phyloP scores from a whole-genome alignment of 148 eudicot genomes.

The Nyssa sinensis region DNA sequence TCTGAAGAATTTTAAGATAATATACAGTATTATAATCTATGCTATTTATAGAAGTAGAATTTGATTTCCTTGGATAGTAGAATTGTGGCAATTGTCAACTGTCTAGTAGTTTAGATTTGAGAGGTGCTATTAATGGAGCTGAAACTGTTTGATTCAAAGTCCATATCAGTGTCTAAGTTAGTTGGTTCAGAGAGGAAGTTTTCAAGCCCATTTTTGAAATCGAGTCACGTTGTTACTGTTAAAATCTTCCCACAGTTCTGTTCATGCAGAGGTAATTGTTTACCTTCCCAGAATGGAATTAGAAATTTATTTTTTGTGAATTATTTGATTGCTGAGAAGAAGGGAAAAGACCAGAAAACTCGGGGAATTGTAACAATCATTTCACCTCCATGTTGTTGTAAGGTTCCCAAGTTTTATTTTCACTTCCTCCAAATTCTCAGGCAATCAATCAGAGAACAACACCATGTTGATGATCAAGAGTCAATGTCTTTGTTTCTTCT shows the following conservation, averaged over 20 bases:
- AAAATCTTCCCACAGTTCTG: slow-evolving; percentile 19
- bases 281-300: neutral
- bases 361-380: neutral
- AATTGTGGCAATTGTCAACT: no score
- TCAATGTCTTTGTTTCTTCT: no score
- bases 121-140: slow-evolving; percentile 25
- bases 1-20: neutral
- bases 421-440: no score
- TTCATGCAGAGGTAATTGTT: slow-evolving; percentile 37
- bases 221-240: slow-evolving; percentile 14
- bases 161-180: slow-evolving; percentile 23
- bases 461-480: no score
- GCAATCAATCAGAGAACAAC: no score
- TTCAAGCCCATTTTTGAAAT: slow-evolving; percentile 27
- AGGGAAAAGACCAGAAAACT: neutral
- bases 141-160: slow-evolving; percentile 31
- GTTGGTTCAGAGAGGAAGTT: slow-evolving; percentile 18
- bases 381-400: no score
- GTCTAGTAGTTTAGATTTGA: neutral
- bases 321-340: neutral
- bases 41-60: neutral
- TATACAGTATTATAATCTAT: neutral
- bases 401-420: no score
- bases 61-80: no score
- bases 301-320: neutral